A percentile compares a stretch with the other conserved stretches of the same genome.
phyloP scores from a whole-genome alignment of 768 basidiomycete species.

The Leccinum arenicola region DNA sequence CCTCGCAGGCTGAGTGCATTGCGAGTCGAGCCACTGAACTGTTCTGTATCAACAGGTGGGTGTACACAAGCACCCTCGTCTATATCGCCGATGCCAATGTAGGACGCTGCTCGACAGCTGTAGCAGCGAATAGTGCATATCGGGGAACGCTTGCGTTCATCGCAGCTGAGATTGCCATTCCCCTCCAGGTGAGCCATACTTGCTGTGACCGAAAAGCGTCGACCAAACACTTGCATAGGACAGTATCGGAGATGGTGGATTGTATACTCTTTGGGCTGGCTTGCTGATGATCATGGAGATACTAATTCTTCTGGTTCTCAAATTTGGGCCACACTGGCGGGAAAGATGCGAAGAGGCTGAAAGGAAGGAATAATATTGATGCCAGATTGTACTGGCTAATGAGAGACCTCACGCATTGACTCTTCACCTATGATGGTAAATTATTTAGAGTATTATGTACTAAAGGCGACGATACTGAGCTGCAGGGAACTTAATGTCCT shows the following conservation, averaged over 20 bases:
- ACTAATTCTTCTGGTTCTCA: constrained; percentile 55
- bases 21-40: neutral
- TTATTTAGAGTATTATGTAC: constrained; percentile 2
- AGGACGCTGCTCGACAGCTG: constrained; percentile 76
- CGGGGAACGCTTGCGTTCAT: constrained; percentile 69
- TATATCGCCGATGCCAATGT: constrained; percentile 86
- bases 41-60: constrained; percentile 35
- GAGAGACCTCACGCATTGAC: neutral
- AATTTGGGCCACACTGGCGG: constrained; percentile 62
- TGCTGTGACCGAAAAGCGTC: neutral
- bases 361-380: constrained; percentile 11
- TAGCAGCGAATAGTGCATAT: constrained; percentile 73
- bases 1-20: neutral
- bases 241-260: constrained; percentile 28
- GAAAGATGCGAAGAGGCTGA: constrained; percentile 46
- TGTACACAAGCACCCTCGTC: constrained; percentile 68
- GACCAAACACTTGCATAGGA: constrained; percentile 9
- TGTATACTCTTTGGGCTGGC: constrained; percentile 43
- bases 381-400: neutral
- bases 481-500: neutral
- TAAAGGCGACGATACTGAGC: neutral
- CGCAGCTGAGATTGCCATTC: constrained; percentile 74
- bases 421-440: neutral
- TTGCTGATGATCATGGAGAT: constrained; percentile 51
- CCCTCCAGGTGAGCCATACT: constrained; percentile 46